A percentile compares a stretch with the other conserved stretches of the same genome.
phyloP scores from a whole-genome alignment of 2,329 filamentous ascomycete genomes.

The Pseudogymnoascus sp. region DNA sequence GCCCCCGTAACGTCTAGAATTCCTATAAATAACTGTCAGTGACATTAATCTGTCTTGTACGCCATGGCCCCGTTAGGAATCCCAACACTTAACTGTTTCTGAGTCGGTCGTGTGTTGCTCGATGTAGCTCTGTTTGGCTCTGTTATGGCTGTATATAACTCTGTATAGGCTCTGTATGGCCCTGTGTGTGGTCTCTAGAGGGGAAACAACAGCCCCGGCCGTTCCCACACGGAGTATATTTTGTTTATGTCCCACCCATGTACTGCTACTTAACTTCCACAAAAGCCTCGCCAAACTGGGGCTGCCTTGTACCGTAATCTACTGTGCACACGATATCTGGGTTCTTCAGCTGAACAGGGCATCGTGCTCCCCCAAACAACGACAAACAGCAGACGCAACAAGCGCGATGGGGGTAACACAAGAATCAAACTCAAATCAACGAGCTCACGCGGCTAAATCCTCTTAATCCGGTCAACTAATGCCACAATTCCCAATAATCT shows the following conservation, averaged over 20 bases:
- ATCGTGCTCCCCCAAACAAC: neutral
- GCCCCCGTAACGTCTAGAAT: neutral
- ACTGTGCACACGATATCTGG: neutral
- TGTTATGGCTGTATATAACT: no score
- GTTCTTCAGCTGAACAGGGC: conserved; percentile 3
- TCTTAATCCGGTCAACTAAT: neutral
- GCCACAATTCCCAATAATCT: neutral
- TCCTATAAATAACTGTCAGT: neutral
- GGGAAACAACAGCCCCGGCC: neutral
- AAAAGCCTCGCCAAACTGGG: conserved; percentile 1
- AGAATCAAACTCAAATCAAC: neutral
- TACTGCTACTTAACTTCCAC: neutral
- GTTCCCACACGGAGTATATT: neutral
- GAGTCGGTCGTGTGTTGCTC: neutral
- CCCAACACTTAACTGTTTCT: neutral
- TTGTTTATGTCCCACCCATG: neutral
- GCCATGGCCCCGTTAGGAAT: neutral
- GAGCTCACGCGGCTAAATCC: neutral
- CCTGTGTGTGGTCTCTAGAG: neutral
- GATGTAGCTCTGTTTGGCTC: no score
- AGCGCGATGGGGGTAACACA: neutral
- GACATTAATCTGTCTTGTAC: neutral
- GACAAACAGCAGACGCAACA: neutral
- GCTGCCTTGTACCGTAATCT: neutral
- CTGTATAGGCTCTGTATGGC: no score